These are phyloP conservation scores for Dendrobium nobile DNA, from an alignment of 106 monocot species.

Conservation along the genomic window DNA sequence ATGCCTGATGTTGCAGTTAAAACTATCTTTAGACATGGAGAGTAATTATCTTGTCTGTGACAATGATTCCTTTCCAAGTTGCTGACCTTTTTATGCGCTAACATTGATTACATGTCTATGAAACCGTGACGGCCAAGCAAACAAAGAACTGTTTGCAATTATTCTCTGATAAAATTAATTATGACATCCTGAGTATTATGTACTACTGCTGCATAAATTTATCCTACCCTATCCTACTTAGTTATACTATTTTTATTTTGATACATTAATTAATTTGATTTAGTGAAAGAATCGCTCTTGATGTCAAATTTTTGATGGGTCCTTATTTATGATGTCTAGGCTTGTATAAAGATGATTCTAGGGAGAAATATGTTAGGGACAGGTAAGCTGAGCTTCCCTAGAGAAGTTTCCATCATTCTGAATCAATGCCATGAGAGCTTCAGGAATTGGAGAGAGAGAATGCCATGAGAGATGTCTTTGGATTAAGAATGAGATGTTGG, in stretches of 20 bases:
- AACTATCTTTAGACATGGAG: not conserved
- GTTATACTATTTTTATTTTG: too few species aligned
- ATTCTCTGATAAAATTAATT: too few species aligned
- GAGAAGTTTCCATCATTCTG: not conserved
- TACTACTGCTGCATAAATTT: too few species aligned
- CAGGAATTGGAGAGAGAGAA: not conserved
- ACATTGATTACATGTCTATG: too few species aligned
- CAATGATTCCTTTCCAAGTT: not conserved
- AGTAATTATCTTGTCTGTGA: not conserved
- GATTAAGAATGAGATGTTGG: not conserved
- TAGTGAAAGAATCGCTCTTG: too few species aligned
- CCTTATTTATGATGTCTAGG: not conserved
- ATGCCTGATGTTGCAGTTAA: not conserved
- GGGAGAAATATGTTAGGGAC: not conserved
- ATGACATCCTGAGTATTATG: too few species aligned
- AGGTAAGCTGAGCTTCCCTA: not conserved
- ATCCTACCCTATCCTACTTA: too few species aligned
- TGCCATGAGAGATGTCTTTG: not conserved
- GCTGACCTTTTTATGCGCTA: too few species aligned
- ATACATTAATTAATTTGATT: too few species aligned
- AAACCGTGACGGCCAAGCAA: too few species aligned
- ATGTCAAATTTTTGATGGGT: too few species aligned
- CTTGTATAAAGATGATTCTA: not conserved
- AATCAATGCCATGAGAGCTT: not conserved
- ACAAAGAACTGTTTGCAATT: too few species aligned